Conservation (phyloP, 179 eudicot genomes). For the Carnegiea gigantea region DNA sequence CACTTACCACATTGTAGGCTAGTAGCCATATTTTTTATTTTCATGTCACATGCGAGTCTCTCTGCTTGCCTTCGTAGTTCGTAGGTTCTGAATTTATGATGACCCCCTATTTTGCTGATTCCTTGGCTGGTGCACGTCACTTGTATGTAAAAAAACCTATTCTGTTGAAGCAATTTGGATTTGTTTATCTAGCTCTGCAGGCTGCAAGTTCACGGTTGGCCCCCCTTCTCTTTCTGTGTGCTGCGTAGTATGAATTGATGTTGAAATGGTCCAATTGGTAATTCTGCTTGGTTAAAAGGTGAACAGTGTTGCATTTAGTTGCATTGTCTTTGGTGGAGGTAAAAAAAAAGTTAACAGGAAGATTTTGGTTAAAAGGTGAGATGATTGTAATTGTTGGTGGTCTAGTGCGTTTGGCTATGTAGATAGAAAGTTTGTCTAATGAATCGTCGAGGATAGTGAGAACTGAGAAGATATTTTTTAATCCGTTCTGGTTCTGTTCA, state of each 20-base stretch:
- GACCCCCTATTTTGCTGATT: neutral
- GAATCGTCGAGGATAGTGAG: no score
- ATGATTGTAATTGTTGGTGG: neutral
- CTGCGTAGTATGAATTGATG: neutral
- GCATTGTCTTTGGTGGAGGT: neutral
- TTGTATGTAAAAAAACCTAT: neutral
- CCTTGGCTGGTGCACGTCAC: neutral
- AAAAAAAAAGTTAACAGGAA: neutral
- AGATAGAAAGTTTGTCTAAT: neutral
- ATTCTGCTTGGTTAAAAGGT: no score
- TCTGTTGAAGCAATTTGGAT: neutral
- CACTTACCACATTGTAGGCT: slow-evolving; percentile 29
- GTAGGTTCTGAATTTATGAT: neutral
- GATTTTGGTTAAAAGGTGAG: neutral
- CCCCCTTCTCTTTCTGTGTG: neutral
- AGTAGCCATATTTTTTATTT: slow-evolving; percentile 24
- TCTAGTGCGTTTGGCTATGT: neutral
- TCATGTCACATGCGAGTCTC: slow-evolving; percentile 19
- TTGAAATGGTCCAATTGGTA: no score
- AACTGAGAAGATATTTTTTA: no score
- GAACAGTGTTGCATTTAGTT: neutral
- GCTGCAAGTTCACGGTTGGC: neutral
- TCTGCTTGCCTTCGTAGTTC: slow-evolving; percentile 11
- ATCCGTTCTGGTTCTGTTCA: no score
- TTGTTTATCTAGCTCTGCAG: neutral